Evolutionary conservation across 495 filamentous ascomycete species (phyloP).

Genomic region (Annulohypoxylon maeteangense): DNA sequence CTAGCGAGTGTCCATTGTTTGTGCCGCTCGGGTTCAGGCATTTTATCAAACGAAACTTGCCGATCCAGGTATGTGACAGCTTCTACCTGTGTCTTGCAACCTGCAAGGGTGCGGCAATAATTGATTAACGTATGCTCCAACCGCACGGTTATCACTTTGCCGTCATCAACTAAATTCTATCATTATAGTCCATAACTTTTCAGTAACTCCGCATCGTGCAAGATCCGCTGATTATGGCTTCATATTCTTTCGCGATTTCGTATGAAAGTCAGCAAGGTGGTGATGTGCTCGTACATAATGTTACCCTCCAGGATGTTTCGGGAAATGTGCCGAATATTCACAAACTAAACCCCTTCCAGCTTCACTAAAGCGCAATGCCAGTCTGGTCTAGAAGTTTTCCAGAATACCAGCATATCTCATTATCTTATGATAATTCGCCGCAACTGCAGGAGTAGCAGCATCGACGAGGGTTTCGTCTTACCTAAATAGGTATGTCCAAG

Average conservation of each 20-base stretch:
- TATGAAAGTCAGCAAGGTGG: neutral
- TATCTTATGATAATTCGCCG: neutral
- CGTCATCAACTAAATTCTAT: neutral
- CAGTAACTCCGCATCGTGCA: conserved; percentile 6
- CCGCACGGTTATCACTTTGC: neutral
- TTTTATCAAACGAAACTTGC: neutral
- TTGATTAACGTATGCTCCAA: too few relatives aligned
- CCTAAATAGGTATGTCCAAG: neutral
- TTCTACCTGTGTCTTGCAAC: neutral
- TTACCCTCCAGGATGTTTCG: neutral
- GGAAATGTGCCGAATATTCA: neutral
- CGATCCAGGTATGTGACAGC: neutral
- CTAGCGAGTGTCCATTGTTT: neutral
- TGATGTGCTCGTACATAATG: neutral
- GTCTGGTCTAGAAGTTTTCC: neutral
- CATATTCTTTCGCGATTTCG: neutral
- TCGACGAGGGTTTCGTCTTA: neutral
- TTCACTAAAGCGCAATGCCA: neutral
- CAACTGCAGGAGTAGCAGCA: neutral
- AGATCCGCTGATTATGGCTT: conserved; percentile 2
- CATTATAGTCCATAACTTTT: neutral
- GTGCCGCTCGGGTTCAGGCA: conserved; percentile 1
- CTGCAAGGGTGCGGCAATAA: neutral
- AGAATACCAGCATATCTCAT: neutral
- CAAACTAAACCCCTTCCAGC: neutral